Evolutionary conservation across 1,284 basidiomycete species (phyloP).

Genomic region (Pisolithus thermaeus): DNA sequence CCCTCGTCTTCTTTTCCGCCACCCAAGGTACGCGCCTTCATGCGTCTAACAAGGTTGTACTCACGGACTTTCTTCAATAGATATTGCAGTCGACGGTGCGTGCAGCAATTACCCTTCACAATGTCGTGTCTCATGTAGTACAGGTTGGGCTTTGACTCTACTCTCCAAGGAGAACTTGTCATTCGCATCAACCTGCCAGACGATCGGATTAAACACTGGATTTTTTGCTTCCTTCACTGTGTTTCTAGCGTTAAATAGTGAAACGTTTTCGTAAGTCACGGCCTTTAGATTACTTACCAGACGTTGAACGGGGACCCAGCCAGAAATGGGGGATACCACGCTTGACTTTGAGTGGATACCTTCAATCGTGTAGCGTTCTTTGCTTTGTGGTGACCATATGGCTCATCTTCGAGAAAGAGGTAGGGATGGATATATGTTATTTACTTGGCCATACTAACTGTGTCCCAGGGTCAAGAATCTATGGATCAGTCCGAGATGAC

Average conservation of each 20-base stretch:
- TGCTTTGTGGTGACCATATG: constrained; percentile 85
- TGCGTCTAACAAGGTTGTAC: constrained; percentile 4
- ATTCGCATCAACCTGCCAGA: constrained; percentile 97
- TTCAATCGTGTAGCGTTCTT: constrained; percentile 81
- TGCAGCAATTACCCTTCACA: not conserved
- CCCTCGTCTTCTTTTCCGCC: constrained; percentile 91
- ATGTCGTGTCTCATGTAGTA: not conserved
- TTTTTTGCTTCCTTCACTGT: constrained; percentile 97
- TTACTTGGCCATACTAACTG: constrained; percentile 7
- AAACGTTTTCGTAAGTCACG: constrained; percentile 76
- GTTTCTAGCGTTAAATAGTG: constrained; percentile 94
- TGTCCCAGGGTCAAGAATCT: constrained; percentile 61
- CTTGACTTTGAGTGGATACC: constrained; percentile 76
- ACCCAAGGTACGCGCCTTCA: constrained; percentile 72
- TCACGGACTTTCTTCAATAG: constrained; percentile 34
- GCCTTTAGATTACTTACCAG: not conserved
- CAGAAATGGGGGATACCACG: constrained; percentile 84
- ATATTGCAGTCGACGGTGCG: constrained; percentile 94
- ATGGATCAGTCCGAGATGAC: constrained; percentile 82
- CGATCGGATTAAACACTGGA: constrained; percentile 94
- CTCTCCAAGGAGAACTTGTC: constrained; percentile 93
- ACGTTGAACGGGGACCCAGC: constrained; percentile 29
- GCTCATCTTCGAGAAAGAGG: constrained; percentile 89
- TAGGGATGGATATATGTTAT: constrained; percentile 24
- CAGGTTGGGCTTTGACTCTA: constrained; percentile 95